A percentile compares a stretch with the other conserved stretches of the same genome.
Evolutionary conservation across 495 filamentous ascomycete species (phyloP).

Genomic region (Neurospora sp.): DNA sequence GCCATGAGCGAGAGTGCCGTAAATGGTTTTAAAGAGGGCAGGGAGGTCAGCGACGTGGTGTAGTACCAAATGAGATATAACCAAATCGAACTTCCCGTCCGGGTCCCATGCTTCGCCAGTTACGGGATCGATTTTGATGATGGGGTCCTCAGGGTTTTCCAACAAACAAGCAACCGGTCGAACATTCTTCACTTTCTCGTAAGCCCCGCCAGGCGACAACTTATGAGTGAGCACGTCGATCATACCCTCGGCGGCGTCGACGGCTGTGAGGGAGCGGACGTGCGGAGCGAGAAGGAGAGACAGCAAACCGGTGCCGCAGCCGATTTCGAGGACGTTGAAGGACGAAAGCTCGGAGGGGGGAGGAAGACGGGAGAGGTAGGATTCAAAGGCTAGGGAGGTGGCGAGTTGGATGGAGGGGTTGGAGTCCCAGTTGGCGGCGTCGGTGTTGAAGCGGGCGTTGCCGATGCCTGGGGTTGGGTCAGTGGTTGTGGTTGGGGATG

Average conservation of each 20-base stretch:
- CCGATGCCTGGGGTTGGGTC: neutral
- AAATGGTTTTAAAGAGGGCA: constrained; percentile 28
- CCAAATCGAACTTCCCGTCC: constrained; percentile 31
- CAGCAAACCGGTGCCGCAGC: constrained; percentile 47
- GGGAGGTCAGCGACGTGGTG: constrained; percentile 42
- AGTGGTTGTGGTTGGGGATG: neutral
- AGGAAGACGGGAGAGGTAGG: constrained; percentile 20
- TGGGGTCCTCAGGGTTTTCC: constrained; percentile 14
- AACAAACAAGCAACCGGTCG: constrained; percentile 9
- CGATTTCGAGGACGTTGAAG: constrained; percentile 43
- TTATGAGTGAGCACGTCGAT: constrained; percentile 38
- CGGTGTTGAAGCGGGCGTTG: constrained; percentile 30
- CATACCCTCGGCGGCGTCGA: constrained; percentile 45
- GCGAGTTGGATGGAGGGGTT: constrained; percentile 27
- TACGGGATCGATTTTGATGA: constrained; percentile 11
- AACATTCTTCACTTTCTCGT: constrained; percentile 13
- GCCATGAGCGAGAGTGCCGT: constrained; percentile 24
- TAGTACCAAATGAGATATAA: constrained; percentile 42
- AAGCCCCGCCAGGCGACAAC: constrained; percentile 10
- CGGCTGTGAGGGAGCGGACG: constrained; percentile 32
- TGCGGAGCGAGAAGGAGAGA: constrained; percentile 36
- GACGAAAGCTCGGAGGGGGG: constrained; percentile 1
- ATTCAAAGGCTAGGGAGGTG: constrained; percentile 19
- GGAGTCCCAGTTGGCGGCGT: constrained; percentile 30
- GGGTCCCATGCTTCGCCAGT: neutral